phyloP scores from a whole-genome alignment of 75 land plant genomes.

The Cupressus sempervirens region DNA sequence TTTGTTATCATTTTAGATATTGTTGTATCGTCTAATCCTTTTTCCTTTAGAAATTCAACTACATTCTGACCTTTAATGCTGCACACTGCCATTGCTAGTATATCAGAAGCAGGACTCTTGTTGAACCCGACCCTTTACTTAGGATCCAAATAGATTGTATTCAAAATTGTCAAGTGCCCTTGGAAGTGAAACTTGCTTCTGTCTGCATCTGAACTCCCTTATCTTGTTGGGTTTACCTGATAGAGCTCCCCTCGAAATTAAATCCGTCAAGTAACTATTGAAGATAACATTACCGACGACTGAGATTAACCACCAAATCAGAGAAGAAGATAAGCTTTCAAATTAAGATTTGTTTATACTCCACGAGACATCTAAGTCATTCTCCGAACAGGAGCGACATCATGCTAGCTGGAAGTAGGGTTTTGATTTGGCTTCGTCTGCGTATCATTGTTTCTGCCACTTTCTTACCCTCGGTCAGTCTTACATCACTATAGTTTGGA shows the following conservation, averaged over 20 bases:
- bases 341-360: too few species aligned
- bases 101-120: not conserved
- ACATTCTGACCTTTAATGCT: slow-evolving; percentile 14
- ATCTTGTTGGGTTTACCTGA: not conserved
- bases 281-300: not conserved
- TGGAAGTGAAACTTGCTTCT: not conserved
- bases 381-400: not conserved
- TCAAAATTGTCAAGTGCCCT: not conserved
- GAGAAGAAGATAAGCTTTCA: not conserved
- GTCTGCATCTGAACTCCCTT: not conserved
- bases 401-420: not conserved
- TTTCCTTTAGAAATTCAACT: slow-evolving; percentile 59
- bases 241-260: not conserved
- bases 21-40: slow-evolving; percentile 51
- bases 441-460: too few species aligned
- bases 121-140: not conserved
- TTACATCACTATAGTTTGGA: too few species aligned
- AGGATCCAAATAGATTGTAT: not conserved
- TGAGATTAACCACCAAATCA: not conserved
- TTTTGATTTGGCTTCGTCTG: too few species aligned
- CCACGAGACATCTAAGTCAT: not conserved
- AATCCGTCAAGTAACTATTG: not conserved
- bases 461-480: too few species aligned
- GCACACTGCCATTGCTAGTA: not conserved
- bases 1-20: slow-evolving; percentile 50